Conservation (phyloP, 164 flowering plant species). For the Umbilicus rupestris region DNA sequence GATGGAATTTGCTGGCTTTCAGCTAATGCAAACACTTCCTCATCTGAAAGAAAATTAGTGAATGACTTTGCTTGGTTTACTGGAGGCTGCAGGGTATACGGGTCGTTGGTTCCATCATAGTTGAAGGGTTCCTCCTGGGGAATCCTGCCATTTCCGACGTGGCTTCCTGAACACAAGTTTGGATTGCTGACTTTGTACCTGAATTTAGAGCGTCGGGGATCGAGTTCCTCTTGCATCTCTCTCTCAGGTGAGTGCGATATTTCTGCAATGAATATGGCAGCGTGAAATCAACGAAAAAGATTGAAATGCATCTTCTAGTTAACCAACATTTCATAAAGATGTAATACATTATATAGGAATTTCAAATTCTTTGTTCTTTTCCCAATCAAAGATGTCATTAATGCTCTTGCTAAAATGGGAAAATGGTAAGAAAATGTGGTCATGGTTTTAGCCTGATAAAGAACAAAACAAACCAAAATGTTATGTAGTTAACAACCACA, state of each 20-base stretch:
- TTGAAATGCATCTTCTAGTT: no score
- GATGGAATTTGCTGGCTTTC: neutral
- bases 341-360: no score
- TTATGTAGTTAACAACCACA: neutral
- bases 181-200: neutral
- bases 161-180: neutral
- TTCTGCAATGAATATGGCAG: neutral
- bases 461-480: neutral
- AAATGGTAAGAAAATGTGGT: neutral
- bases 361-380: no score
- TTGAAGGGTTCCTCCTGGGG: neutral
- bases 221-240: constrained; percentile 5
- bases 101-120: neutral
- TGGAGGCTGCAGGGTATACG: neutral
- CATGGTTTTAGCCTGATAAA: neutral
- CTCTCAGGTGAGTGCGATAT: constrained; percentile 4
- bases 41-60: neutral
- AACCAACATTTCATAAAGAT: no score
- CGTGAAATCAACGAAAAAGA: neutral
- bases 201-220: neutral
- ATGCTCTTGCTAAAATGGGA: neutral
- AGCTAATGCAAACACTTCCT: constrained; percentile 1
- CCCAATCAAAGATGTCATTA: no score
- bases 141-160: neutral
- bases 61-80: neutral